Evolutionary conservation across 345 rosid species (phyloP), one percentile per base, ranked within the genome.

Genomic region (Citrus glauca): DNA sequence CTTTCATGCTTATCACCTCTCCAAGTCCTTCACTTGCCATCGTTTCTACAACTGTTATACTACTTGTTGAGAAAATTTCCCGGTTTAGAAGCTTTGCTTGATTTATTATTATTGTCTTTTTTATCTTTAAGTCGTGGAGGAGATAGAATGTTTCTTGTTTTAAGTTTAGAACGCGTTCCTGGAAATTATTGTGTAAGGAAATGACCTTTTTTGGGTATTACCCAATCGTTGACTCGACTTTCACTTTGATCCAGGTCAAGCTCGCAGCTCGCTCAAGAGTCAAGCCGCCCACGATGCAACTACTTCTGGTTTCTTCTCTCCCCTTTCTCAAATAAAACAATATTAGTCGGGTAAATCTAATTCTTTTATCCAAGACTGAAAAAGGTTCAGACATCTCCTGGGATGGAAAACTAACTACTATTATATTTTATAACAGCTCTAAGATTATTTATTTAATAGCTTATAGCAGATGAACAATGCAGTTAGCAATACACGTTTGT

Each of bases 1-100:
- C 83, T 42, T 9, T 64, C 69, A 88, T 72, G 55, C 82, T 82
- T 7, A 77, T 8, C 42, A 32, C 38, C 20, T 71, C 86, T 78
- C 74, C 80, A 37, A 75, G 61, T 66, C 69, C 69, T 10, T 71
- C 25, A 76, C 67, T 69, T 13, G 69, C 81, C 89, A 86, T 86
- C 35, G 42, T 71, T 60, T 53, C 7, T 17, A 14, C 10, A 50
- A 50, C 50, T 45, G 5, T 50, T 50, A 4, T 28, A 32, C 33
- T 14, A 6, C 3, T 25, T 50, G 16, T 28, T 50, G 30, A 3
- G 57, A 75, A 77, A 48, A 42, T 28, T 70, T 72, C 37, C 50
- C 9, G 73, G 28, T 32, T 40, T 17, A 33, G 66, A 76, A 24
- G 22, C 30, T 59, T 11, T 19, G 61, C 61, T 11, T 20, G 30